These are phyloP conservation scores for Calonectria naviculata DNA, from an alignment of 2,329 filamentous ascomycete species.

Conservation along the genomic window DNA sequence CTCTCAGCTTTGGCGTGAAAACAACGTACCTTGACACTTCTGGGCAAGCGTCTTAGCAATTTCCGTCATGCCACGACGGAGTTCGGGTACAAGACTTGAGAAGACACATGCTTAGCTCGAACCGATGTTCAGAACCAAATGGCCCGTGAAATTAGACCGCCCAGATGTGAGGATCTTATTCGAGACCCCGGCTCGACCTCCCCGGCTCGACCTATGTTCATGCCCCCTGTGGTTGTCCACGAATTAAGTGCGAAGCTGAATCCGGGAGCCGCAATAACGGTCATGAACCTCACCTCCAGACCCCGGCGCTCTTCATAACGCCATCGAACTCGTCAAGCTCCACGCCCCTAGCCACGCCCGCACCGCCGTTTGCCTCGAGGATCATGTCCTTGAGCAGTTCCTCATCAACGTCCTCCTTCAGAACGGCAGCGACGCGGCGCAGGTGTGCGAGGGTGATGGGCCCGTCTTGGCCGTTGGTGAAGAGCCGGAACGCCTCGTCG, in stretches of 20 bases:
- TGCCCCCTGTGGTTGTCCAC: not conserved
- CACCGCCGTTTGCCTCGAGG: conserved; percentile 88
- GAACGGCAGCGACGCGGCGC: conserved; percentile 78
- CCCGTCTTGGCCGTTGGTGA: conserved; percentile 66
- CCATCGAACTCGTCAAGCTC: conserved; percentile 83
- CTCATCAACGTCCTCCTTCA: conserved; percentile 88
- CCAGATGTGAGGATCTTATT: not conserved
- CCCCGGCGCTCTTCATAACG: conserved; percentile 86
- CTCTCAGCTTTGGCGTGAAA: not conserved
- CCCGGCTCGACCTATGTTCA: not conserved
- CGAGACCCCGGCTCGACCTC: not conserved
- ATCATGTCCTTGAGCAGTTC: conserved; percentile 93
- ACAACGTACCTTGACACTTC: conserved; percentile 1
- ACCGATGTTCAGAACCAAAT: not conserved
- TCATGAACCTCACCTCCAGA: conserved; percentile 72
- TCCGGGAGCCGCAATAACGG: not conserved
- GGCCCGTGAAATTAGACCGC: not conserved
- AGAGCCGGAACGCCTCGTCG: conserved; percentile 84
- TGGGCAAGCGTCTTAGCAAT: not conserved
- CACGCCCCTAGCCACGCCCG: conserved; percentile 77
- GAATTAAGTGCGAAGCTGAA: not conserved
- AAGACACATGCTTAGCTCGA: not conserved
- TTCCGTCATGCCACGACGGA: not conserved
- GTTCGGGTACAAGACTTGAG: not conserved
- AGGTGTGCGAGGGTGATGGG: conserved; percentile 87